phyloP scores from a whole-genome alignment of 2,329 filamentous ascomycete species.

The Colletotrichum sp. region DNA sequence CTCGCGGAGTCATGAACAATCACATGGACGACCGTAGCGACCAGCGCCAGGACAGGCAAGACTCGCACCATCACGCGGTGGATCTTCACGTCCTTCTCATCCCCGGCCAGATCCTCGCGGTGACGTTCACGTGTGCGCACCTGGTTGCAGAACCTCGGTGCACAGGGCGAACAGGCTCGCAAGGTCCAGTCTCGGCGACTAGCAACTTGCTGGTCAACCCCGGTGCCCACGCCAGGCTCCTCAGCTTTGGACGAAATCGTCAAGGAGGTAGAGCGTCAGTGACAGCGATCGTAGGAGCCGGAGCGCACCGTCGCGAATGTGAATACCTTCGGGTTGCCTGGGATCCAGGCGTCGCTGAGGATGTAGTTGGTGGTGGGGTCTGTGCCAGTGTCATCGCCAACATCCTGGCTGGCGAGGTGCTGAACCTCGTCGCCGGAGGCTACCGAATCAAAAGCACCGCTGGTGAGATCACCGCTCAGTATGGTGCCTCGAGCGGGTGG shows the following conservation, averaged over 20 bases:
- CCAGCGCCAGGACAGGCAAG: too few relatives aligned
- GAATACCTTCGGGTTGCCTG: too few relatives aligned
- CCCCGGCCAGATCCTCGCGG: background rate
- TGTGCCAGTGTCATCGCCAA: background rate
- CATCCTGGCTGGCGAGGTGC: background rate
- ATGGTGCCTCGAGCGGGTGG: background rate
- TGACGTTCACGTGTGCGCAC: background rate
- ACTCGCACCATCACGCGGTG: background rate
- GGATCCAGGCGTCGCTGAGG: background rate
- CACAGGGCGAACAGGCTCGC: background rate
- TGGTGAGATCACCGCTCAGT: background rate
- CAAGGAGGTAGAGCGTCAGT: too few relatives aligned
- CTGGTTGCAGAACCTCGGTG: background rate
- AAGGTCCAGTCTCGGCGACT: background rate
- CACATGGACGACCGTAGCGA: too few relatives aligned
- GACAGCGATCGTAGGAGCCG: too few relatives aligned
- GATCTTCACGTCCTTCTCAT: background rate
- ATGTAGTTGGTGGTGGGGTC: background rate
- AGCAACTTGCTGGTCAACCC: too few relatives aligned
- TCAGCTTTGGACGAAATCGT: too few relatives aligned
- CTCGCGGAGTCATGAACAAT: background rate
- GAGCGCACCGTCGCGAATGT: too few relatives aligned
- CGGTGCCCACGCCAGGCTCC: too few relatives aligned
- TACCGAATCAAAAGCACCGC: background rate
- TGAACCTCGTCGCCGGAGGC: background rate